Base-by-base conservation (phyloP, 345 rosid species). In the Odontarrhena argentea region DNA sequence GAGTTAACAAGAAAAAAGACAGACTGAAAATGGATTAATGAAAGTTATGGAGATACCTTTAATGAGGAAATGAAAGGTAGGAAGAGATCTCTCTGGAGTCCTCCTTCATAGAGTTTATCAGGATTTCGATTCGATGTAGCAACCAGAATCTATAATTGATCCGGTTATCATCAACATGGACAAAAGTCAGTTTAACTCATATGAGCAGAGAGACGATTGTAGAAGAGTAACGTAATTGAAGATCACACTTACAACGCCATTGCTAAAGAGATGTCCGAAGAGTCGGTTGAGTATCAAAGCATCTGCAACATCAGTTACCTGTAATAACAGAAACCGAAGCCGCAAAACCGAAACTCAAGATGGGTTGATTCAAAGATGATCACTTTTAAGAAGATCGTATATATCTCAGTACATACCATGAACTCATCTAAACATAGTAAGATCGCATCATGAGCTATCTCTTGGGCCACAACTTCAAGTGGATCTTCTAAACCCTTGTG, bases 291-390 rank as follows among this genome's bases (percentile, higher is more conserved):
- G 83, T 67, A 94, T 94, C 78, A 94, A 75, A 63, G 99, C 99
- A 83, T 94, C 99, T 63, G 97, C 99, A 67, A 94, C 99, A 68
- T 94, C 99, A 81, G 76, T 91, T 60, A 94, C 99, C 99, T 94
- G 32, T 42, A 10, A 24, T 11, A 73, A 56, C 22, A 55, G 35
- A 61, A 72, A 32, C 22, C 40, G 1, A 65, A 58, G 43, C 55
- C 44, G 13, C 15, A 59, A 28, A 13, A 43, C 30, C 9, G 36
- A 60, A 43, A 35, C 41, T 62, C 62, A 80, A 51, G 77, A 66
- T 46, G 48, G 10, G 58, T 60, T 43, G 5, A 58, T 10, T 25
- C 38, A 59, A 44, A 44, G 72, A 63, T 28, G 28, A 52, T 43
- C 9, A 50, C 42, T 59, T 51, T 52, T 7, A 34, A 57, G 24